phyloP scores from a whole-genome alignment of 2,329 filamentous ascomycete species.

The Fusarium nodosum region DNA sequence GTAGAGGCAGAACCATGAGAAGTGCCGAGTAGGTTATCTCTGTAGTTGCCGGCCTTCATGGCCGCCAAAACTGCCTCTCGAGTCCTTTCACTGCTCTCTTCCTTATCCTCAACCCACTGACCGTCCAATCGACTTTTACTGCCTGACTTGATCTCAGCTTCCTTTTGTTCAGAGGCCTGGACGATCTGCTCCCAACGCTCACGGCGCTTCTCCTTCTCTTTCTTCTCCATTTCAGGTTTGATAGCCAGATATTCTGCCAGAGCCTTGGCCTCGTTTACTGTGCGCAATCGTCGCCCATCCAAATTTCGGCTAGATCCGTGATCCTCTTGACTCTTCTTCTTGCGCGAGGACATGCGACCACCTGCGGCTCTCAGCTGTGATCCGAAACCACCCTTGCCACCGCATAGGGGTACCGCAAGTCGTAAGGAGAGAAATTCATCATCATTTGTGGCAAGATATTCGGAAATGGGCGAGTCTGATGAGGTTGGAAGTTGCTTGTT shows the following conservation, averaged over 20 bases:
- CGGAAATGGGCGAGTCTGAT: conserved; percentile 69
- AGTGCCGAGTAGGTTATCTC: conserved; percentile 69
- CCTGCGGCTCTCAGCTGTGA: conserved; percentile 96
- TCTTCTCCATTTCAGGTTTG: conserved; percentile 97
- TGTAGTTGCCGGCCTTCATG: conserved; percentile 74
- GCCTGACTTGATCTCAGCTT: conserved; percentile 85
- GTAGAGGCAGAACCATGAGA: conserved; percentile 64
- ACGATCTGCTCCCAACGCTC: conserved; percentile 91
- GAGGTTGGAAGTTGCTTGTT: conserved; percentile 76
- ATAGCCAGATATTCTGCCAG: conserved; percentile 94
- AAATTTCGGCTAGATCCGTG: conserved; percentile 94
- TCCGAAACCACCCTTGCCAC: conserved; percentile 97
- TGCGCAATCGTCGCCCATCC: conserved; percentile 89
- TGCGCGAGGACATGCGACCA: conserved; percentile 96
- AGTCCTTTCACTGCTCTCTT: conserved; percentile 88
- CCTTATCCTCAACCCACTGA: conserved; percentile 95
- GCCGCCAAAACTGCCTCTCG: conserved; percentile 79
- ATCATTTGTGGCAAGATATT: conserved; percentile 67
- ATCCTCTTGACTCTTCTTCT: conserved; percentile 86
- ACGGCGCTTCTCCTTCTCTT: conserved; percentile 88
- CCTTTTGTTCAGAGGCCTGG: conserved; percentile 82
- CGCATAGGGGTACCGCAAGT: conserved; percentile 82
- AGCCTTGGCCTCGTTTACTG: conserved; percentile 94
- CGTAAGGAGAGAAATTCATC: conserved; percentile 86
- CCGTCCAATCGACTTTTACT: conserved; percentile 81